Conservation (phyloP, 441 rosid genomes). For the Biscutella laevigata region DNA sequence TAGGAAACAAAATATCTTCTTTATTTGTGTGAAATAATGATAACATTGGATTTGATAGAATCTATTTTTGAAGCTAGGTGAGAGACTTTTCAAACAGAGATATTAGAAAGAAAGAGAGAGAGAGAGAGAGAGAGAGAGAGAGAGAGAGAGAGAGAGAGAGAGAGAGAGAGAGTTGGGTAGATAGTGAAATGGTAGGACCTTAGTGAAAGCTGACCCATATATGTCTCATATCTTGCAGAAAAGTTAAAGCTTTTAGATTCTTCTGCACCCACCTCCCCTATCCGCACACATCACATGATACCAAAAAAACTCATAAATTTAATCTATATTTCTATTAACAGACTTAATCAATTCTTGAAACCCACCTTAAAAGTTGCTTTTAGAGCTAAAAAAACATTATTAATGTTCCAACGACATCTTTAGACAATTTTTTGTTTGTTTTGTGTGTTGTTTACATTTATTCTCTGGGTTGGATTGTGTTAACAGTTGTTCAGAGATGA, state of each 20-base stretch:
- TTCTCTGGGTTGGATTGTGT: neutral
- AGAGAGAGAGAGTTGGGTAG: neutral
- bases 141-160: no score
- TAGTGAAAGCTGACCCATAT: slow-evolving; percentile 29
- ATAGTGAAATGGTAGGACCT: slow-evolving; percentile 36
- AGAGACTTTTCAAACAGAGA: slow-evolving; percentile 22
- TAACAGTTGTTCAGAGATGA: slow-evolving; percentile 26
- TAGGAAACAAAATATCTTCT: slow-evolving; percentile 3
- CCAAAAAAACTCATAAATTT: neutral
- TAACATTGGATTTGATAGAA: slow-evolving; percentile 26
- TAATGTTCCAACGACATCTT: neutral
- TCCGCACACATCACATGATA: slow-evolving; percentile 32
- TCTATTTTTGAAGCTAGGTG: slow-evolving; percentile 14
- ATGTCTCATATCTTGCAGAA: slow-evolving; percentile 38
- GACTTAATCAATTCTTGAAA: neutral
- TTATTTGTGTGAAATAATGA: slow-evolving; percentile 1
- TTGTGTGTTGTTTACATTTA: neutral
- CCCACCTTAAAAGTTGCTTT: slow-evolving; percentile 16
- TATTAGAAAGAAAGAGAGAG: slow-evolving; percentile 15
- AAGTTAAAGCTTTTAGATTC: slow-evolving; percentile 40
- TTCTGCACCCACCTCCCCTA: slow-evolving; percentile 47
- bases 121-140: no score
- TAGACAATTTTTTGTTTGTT: neutral
- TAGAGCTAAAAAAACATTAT: neutral
- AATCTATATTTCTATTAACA: neutral